phyloP scores from a whole-genome alignment of 345 rosid species.

The Psidium friedrichsthalianum region DNA sequence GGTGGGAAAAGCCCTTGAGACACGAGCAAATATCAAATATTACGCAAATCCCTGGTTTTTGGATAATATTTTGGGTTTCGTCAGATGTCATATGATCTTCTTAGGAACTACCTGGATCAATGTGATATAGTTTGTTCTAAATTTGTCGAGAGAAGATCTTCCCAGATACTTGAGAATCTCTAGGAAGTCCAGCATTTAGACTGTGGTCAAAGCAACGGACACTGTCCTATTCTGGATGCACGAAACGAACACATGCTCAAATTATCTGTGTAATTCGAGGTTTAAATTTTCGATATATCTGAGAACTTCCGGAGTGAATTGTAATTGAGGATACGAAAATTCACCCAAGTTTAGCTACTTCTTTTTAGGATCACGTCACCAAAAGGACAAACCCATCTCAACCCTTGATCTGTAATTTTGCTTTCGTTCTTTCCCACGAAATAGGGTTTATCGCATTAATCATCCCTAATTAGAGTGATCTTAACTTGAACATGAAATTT shows the following conservation, averaged over 20 bases:
- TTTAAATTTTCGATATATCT: too few species aligned
- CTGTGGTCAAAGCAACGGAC: not conserved
- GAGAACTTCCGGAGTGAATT: too few species aligned
- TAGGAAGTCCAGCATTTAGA: not conserved
- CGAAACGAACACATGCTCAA: not conserved
- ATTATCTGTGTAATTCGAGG: too few species aligned
- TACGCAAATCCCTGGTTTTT: not conserved
- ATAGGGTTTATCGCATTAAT: too few species aligned
- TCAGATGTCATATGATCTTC: slow-evolving; percentile 7
- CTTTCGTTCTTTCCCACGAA: not conserved
- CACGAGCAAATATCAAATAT: not conserved
- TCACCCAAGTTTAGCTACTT: not conserved
- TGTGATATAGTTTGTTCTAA: not conserved
- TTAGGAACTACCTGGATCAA: slow-evolving; percentile 1
- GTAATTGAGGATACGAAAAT: not conserved
- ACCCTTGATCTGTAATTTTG: too few species aligned
- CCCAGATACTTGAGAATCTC: not conserved
- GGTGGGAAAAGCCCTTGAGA: not conserved
- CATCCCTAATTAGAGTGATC: too few species aligned
- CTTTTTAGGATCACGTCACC: fast-evolving
- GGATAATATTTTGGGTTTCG: not conserved
- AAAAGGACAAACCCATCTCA: not conserved
- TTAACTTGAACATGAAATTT: not conserved
- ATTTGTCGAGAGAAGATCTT: not conserved
- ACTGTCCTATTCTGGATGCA: not conserved